These are phyloP conservation scores for Plasmodium berghei DNA, from an alignment of 169 alveolate species.

Conservation along the genomic window DNA sequence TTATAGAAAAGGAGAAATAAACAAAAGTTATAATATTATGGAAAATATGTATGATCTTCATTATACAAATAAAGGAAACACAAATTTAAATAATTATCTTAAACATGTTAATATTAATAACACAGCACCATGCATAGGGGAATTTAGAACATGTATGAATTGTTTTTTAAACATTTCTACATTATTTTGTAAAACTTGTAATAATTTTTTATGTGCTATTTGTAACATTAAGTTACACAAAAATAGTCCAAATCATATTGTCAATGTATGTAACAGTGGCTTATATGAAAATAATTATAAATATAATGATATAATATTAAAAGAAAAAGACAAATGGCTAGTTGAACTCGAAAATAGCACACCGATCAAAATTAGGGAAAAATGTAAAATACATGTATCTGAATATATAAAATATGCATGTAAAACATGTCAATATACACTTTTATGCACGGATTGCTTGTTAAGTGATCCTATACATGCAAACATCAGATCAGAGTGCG, in stretches of 20 bases:
- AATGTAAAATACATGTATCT: conserved; percentile 41
- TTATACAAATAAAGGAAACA: conserved; percentile 30
- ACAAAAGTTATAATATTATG: conserved; percentile 42
- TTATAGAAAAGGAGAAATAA: conserved; percentile 71
- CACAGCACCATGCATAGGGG: conserved; percentile 76
- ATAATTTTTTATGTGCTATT: conserved; percentile 66
- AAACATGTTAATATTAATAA: conserved; percentile 65
- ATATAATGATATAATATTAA: conserved; percentile 45
- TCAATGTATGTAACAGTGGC: conserved; percentile 63
- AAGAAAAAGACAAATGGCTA: conserved; percentile 73
- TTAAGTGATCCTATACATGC: conserved; percentile 65
- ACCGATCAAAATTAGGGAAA: conserved; percentile 69
- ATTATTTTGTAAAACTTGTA: conserved; percentile 73
- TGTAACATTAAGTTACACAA: conserved; percentile 66
- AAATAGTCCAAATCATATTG: conserved; percentile 19
- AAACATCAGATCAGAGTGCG: not conserved
- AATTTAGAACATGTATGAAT: conserved; percentile 73
- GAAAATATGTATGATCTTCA: conserved; percentile 65
- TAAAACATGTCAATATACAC: conserved; percentile 44
- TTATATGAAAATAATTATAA: conserved; percentile 44
- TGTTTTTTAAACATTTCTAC: conserved; percentile 71
- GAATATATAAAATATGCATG: conserved; percentile 69
- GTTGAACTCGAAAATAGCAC: conserved; percentile 41
- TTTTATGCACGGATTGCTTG: conserved; percentile 64
- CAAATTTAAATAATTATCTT: conserved; percentile 44